Evolutionary conservation across 2,329 filamentous ascomycete genomes (phyloP), one percentile per base, ranked within the genome.

Genomic region (Fusarium verrucosum): DNA sequence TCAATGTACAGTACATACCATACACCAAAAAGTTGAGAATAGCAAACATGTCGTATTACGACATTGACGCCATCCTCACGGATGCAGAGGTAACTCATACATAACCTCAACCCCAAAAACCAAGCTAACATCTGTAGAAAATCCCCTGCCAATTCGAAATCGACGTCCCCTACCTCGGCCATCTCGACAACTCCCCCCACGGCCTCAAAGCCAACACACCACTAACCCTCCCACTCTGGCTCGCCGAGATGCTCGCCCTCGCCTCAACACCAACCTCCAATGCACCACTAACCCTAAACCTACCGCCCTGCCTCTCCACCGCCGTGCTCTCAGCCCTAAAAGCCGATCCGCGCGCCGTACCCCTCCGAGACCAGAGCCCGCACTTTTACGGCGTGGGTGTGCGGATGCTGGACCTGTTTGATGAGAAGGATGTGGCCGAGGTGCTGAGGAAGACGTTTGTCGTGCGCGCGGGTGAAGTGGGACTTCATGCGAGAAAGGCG

Each of bases 81-180:
- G 92, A 95, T 76, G 88, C 91, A 45, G 92, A 94, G 81, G 89
- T 90, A n/a, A n/a, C n/a, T n/a, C n/a, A 81, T 16, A n/a, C 16
- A 6, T 32, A 7, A 23, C 10, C 36, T 7, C 17, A 22, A 10
- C n/a, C 10, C 7, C 28, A 14, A 33, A 16, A 22, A 4, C n/a
- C n/a, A n/a, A n/a, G n/a, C 44, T 66, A 30, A 66, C 36, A 35
- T 13, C n/a, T 17, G 3, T 70, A 97, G 89, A 98, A 97, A 91
- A 87, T 97, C 28, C 94, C 95, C 36, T 97, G 94, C 81, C 96
- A 91, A 47, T 97, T 98, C 79, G 91, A 97, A 74, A 86, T 97
- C 73, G 91, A 94, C 58, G 89, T 97, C 28, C 90, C 93, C 19
- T 89, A 91, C 54, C 86, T 98, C 41, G 94, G 94, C 68, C 92